Base-by-base conservation (phyloP, 2,329 filamentous ascomycete genomes). In the Neofusicoccum laricinum region DNA sequence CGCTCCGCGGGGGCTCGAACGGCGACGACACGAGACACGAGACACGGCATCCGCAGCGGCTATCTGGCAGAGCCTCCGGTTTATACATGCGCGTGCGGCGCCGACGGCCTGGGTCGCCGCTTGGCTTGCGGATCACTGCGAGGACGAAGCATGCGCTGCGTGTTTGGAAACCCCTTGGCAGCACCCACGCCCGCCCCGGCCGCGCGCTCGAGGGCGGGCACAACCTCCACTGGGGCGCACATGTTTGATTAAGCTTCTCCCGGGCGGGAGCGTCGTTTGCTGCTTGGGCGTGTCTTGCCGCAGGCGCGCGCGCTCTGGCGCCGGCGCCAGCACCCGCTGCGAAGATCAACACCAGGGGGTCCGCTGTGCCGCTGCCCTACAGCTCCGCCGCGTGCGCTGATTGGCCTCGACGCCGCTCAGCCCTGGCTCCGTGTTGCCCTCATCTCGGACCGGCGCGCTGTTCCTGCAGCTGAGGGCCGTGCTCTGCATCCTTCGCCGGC, bases 111-210 rank as follows among this genome's bases (percentile, higher is more conserved):
- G 55, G 55, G 55, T 59, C 55, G 55, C n/a, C 30, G 21, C 40
- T 59, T 25, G n/a, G 55, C 41, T 59, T 59, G 55, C 36, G 21
- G 38, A 57, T 17, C 38, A 43, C 49, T 51, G 49, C 49, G 49
- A 51, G 49, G 51, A 57, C 19, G 51, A 57, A 59, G 55, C 55
- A 59, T 46, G 55, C 55, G 55, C 55, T 59, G 55, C 55, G 43
- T 59, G 55, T 59, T 34, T 45, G 55, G 41, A 45, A 19, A 5
- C 30, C 53, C 55, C 55, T 46, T 45, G 17, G 55, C 40, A 46
- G 25, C 55, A 17, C 17, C 41, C 11, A 14, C 51, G 36, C 41
- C 51, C 51, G n/a, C 34, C 12, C 2, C 34, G 11, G 11, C 8
- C 34, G 25, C 46, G 46, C 25, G 48, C 48, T 34, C 48, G 25